Conservation (phyloP, 2,329 filamentous ascomycete genomes). For the Mycosphaerella arachidis region DNA sequence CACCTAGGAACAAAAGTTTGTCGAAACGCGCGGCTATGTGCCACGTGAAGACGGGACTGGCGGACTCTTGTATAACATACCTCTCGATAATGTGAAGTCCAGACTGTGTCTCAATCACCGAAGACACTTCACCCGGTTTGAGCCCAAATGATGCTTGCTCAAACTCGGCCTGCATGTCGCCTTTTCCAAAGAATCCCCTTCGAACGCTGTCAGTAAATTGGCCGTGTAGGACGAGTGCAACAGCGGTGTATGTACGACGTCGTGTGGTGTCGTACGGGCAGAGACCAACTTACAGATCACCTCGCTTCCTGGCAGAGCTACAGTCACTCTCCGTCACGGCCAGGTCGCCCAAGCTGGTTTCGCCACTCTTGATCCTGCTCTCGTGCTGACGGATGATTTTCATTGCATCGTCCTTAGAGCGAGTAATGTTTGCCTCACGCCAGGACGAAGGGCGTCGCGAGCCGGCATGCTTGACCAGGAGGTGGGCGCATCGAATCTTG, state of each 20-base stretch:
- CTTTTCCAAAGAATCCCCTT: slow-evolving; percentile 83
- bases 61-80: slow-evolving; percentile 46
- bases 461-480: slow-evolving; percentile 88
- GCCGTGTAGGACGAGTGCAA: slow-evolving; percentile 4
- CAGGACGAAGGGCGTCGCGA: slow-evolving; percentile 89
- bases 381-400: slow-evolving; percentile 72
- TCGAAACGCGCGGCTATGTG: slow-evolving; percentile 3
- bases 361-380: slow-evolving; percentile 66
- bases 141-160: slow-evolving; percentile 93
- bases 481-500: slow-evolving; percentile 89
- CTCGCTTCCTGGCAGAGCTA: slow-evolving; percentile 88
- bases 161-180: slow-evolving; percentile 98
- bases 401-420: slow-evolving; percentile 80
- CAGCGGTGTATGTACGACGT: not conserved
- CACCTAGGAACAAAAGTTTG: slow-evolving; percentile 2
- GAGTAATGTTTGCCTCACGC: slow-evolving; percentile 84
- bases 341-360: slow-evolving; percentile 70
- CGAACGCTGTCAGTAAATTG: slow-evolving; percentile 16
- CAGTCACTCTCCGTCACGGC: slow-evolving; percentile 90
- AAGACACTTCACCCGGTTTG: slow-evolving; percentile 79
- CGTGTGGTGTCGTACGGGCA: slow-evolving; percentile 3
- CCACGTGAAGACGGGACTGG: slow-evolving; percentile 4
- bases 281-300: slow-evolving; percentile 63
- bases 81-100: slow-evolving; percentile 94
- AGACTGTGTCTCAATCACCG: slow-evolving; percentile 84